Conservation (phyloP, 1,284 basidiomycete genomes). For the Irpex sp. region DNA sequence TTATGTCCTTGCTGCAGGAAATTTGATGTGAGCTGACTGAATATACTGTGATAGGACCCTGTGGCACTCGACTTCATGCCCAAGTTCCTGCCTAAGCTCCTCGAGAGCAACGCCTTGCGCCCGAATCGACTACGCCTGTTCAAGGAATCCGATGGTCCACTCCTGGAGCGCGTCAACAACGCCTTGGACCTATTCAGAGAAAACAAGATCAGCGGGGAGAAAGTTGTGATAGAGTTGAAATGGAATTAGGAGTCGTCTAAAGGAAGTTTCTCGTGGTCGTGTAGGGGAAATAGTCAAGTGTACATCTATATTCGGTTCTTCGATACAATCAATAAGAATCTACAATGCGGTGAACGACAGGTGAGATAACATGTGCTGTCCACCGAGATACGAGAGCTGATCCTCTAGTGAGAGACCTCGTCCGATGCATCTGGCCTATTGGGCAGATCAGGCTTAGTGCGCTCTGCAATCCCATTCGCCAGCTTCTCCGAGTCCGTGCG, state of each 20-base stretch:
- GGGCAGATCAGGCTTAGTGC: slow-evolving; percentile 10
- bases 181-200: slow-evolving; percentile 10
- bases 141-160: background rate
- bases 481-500: slow-evolving; percentile 16
- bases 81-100: slow-evolving; percentile 4
- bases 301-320: background rate
- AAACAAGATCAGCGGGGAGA: slow-evolving; percentile 12
- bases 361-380: background rate
- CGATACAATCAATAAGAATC: no score
- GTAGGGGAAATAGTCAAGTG: background rate
- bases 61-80: slow-evolving; percentile 2
- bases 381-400: background rate
- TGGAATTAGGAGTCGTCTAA: background rate
- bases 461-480: slow-evolving; percentile 19
- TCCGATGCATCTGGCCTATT: slow-evolving; percentile 16
- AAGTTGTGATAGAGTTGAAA: slow-evolving; percentile 5
- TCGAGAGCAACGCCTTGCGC: slow-evolving; percentile 6
- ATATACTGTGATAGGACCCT: background rate
- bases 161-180: slow-evolving; percentile 2
- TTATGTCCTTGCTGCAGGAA: background rate
- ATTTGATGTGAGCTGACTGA: background rate
- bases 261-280: background rate
- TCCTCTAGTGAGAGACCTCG: slow-evolving; percentile 7
- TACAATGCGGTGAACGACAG: no score
- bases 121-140: slow-evolving; percentile 5